Conservation (phyloP, 176 grass and related monocot species). For the Aegilops bicornis region DNA sequence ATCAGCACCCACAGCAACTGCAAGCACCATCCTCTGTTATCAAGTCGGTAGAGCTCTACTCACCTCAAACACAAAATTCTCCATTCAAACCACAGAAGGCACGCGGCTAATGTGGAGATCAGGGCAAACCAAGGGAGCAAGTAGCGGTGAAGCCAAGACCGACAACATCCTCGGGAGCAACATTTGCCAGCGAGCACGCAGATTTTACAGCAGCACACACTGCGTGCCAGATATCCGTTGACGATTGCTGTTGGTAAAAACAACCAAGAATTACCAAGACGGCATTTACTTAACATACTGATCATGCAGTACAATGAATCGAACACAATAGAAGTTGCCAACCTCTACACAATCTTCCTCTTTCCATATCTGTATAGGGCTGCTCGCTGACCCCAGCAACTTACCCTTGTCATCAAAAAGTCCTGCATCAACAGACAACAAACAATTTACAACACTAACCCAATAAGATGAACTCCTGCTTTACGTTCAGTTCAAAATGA, state of each 20-base stretch:
- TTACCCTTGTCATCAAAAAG: conserved; percentile 75
- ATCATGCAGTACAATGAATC: not conserved
- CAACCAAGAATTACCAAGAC: not conserved
- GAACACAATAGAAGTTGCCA: conserved; percentile 13
- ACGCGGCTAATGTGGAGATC: not conserved
- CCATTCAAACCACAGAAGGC: not conserved
- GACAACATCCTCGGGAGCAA: conserved; percentile 58
- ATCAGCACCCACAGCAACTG: conserved; percentile 93
- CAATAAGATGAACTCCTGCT: not conserved
- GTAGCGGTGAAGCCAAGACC: conserved; percentile 84
- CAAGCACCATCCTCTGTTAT: conserved; percentile 17
- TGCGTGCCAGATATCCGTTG: conserved; percentile 86
- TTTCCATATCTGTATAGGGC: conserved; percentile 96
- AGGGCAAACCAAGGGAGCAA: conserved; percentile 81
- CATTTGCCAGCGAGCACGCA: conserved; percentile 42
- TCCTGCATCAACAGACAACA: conserved; percentile 35
- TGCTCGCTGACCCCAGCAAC: conserved; percentile 67
- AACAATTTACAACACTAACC: not conserved
- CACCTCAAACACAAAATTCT: not conserved
- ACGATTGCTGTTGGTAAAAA: conserved; percentile 71
- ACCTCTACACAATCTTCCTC: conserved; percentile 85
- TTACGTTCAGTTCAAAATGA: not conserved
- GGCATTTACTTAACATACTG: not conserved
- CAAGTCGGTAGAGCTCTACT: not conserved
- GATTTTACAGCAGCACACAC: conserved; percentile 81